Conservation (phyloP, 257 asterid species). For the Gentiana straminea region DNA sequence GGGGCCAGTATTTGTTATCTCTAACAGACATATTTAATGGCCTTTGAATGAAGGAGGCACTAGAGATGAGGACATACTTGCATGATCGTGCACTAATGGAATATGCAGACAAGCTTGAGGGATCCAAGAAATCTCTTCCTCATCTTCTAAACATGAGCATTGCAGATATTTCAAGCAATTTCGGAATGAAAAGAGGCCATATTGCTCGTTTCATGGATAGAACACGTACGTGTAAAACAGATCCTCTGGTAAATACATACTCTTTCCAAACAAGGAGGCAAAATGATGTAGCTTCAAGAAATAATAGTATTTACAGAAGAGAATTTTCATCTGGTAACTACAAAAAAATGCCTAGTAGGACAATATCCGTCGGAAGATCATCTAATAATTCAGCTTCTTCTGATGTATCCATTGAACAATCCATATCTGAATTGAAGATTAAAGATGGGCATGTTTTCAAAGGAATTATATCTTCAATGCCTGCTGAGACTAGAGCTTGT, state of each 20-base stretch:
- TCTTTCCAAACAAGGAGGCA: constrained; percentile 28
- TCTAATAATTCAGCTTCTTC: constrained; percentile 19
- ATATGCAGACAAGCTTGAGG: constrained; percentile 55
- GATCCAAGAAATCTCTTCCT: constrained; percentile 37
- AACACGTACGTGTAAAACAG: constrained; percentile 24
- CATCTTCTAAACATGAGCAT: constrained; percentile 44
- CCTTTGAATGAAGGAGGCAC: constrained; percentile 51
- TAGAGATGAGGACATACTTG: constrained; percentile 69
- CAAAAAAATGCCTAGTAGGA: constrained; percentile 22
- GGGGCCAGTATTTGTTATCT: no score
- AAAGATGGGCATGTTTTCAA: constrained; percentile 58
- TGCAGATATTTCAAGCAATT: constrained; percentile 37
- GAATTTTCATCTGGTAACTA: constrained; percentile 25
- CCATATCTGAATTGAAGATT: constrained; percentile 54
- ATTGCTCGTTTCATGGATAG: constrained; percentile 58
- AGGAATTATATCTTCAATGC: constrained; percentile 69
- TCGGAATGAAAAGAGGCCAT: constrained; percentile 70
- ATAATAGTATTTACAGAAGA: constrained; percentile 27
- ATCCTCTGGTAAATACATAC: constrained; percentile 29
- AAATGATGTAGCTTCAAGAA: constrained; percentile 25
- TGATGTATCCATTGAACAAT: constrained; percentile 39
- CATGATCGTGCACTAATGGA: constrained; percentile 63
- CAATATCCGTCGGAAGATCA: constrained; percentile 20
- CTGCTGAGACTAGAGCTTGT: constrained; percentile 63
- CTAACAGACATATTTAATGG: not conserved